A percentile compares a stretch with the other conserved stretches of the same genome.
Conservation (phyloP, 129 eudicot species). For the Tanacetum coccineum region DNA sequence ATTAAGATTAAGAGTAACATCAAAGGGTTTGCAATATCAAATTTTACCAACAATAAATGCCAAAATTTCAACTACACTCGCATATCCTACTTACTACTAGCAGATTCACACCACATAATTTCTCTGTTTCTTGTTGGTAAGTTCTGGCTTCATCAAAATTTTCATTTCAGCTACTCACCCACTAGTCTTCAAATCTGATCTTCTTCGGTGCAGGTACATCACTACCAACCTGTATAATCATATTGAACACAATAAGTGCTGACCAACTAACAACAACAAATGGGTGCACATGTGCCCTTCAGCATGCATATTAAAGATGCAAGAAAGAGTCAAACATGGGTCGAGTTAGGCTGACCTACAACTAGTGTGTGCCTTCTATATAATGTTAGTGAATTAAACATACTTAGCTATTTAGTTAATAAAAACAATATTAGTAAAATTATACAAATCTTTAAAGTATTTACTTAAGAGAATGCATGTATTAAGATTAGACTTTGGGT, state of each 20-base stretch:
- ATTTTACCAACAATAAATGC: constrained; percentile 14
- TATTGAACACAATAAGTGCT: background rate
- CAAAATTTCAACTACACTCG: background rate
- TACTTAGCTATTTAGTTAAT: too few relatives aligned
- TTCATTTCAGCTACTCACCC: background rate
- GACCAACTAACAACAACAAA: background rate
- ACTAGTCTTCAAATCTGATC: constrained; percentile 40
- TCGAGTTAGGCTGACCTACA: too few relatives aligned
- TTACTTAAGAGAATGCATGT: too few relatives aligned
- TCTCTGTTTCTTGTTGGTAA: background rate
- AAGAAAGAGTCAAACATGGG: too few relatives aligned
- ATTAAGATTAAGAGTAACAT: background rate
- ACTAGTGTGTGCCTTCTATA: too few relatives aligned
- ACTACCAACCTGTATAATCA: constrained; percentile 51
- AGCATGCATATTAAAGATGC: background rate
- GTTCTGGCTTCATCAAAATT: background rate
- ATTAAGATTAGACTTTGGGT: too few relatives aligned
- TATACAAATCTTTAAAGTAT: too few relatives aligned
- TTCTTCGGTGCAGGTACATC: constrained; percentile 53
- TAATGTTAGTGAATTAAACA: too few relatives aligned
- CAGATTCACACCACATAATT: background rate
- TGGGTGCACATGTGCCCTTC: background rate
- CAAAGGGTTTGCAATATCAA: background rate
- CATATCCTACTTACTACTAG: constrained; percentile 3
- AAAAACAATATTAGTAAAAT: too few relatives aligned